Evolutionary conservation across 148 eudicot genomes (phyloP).

Genomic region (Nepenthes gracilis): DNA sequence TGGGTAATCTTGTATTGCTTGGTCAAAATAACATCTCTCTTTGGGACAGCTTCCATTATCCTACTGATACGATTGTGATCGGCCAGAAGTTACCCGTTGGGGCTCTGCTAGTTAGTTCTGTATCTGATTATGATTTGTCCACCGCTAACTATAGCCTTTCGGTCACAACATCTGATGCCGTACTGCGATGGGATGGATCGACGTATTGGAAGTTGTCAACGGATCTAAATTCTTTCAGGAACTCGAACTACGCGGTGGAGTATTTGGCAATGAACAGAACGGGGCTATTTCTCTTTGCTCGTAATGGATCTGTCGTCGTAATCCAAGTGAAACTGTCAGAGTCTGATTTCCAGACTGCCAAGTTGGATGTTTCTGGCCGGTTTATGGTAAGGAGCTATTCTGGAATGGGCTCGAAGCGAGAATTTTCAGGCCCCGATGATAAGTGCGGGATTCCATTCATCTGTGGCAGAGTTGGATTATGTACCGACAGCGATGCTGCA

Average conservation of each 20-base stretch:
- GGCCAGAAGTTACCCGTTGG: constrained; percentile 46
- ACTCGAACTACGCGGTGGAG: constrained; percentile 32
- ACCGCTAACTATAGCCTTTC: constrained; percentile 40
- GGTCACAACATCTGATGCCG: constrained; percentile 34
- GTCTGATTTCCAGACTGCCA: constrained; percentile 40
- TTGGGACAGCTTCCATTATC: constrained; percentile 63
- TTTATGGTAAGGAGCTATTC: constrained; percentile 35
- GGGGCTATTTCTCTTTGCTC: constrained; percentile 44
- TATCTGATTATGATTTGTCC: constrained; percentile 32
- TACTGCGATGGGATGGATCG: constrained; percentile 42
- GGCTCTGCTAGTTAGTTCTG: constrained; percentile 22
- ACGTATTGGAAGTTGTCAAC: constrained; percentile 67
- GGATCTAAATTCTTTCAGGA: constrained; percentile 26
- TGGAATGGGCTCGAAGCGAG: constrained; percentile 16
- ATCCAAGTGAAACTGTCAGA: constrained; percentile 22
- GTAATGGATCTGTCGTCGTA: constrained; percentile 29
- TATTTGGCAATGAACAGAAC: constrained; percentile 42
- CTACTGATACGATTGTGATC: constrained; percentile 63
- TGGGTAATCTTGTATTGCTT: constrained; percentile 54
- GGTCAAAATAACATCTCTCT: constrained; percentile 35
- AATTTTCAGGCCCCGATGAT: constrained; percentile 39
- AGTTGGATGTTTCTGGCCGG: constrained; percentile 40
- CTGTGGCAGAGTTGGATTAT: constrained; percentile 58
- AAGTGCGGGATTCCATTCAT: constrained; percentile 40
- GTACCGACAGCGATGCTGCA: constrained; percentile 8